These are phyloP conservation scores for Lodderomyces margitis DNA, from an alignment of 1,139 yeast genomes.

Conservation along the genomic window DNA sequence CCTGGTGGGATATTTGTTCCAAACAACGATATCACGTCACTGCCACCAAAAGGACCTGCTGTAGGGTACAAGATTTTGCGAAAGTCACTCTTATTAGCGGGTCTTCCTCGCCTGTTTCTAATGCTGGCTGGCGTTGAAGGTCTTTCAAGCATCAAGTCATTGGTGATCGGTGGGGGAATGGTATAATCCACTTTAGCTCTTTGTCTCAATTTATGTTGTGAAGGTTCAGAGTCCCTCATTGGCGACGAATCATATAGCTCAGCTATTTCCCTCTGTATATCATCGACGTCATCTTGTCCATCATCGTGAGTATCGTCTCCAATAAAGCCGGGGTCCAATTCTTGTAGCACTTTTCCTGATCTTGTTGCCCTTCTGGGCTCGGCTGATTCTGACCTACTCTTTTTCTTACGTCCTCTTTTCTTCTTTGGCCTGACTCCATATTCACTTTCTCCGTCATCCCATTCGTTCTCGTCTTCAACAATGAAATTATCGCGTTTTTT, in stretches of 20 bases:
- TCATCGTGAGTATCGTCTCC: slow-evolving; percentile 30
- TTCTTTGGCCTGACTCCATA: slow-evolving; percentile 17
- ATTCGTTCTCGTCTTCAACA: slow-evolving; percentile 32
- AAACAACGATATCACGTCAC: slow-evolving; percentile 75
- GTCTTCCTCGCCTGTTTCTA: slow-evolving; percentile 27
- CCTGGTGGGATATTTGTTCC: slow-evolving; percentile 63
- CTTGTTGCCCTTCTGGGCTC: slow-evolving; percentile 20
- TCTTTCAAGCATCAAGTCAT: slow-evolving; percentile 28
- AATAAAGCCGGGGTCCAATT: slow-evolving; percentile 17
- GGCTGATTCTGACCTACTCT: slow-evolving; percentile 25
- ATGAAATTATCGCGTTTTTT: slow-evolving; percentile 24
- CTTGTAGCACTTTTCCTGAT: slow-evolving; percentile 15
- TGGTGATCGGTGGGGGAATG: slow-evolving; percentile 79
- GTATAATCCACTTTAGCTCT: slow-evolving; percentile 77
- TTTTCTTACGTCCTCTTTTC: slow-evolving; percentile 19
- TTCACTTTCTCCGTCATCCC: slow-evolving; percentile 25
- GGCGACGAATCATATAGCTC: slow-evolving; percentile 56
- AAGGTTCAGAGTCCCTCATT: slow-evolving; percentile 43
- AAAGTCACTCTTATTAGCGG: slow-evolving; percentile 40
- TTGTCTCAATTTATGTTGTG: slow-evolving; percentile 64
- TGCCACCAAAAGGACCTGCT: slow-evolving; percentile 97
- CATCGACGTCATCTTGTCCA: slow-evolving; percentile 31
- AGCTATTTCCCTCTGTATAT: slow-evolving; percentile 49
- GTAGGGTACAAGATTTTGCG: slow-evolving; percentile 81
- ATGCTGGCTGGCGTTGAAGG: slow-evolving; percentile 17